Percentiles rank a stretch among this genome's conserved stretches.
Conservation (phyloP, 2,329 filamentous ascomycete species). For the Fusarium longipes region DNA sequence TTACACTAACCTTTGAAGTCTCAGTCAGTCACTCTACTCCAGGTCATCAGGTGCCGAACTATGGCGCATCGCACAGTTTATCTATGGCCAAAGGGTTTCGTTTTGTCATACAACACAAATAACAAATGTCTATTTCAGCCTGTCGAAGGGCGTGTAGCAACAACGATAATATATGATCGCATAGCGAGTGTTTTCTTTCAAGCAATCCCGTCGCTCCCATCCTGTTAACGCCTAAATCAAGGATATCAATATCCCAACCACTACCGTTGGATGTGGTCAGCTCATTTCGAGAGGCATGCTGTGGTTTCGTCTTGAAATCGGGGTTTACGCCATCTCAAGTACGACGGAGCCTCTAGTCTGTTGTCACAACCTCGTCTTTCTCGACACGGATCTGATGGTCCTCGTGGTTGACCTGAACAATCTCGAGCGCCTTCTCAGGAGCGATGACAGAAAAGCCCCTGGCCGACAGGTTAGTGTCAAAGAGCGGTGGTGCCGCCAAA, state of each 20-base stretch:
- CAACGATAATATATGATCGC: constrained; percentile 4
- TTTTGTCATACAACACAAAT: background rate
- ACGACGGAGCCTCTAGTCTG: constrained; percentile 17
- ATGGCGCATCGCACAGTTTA: background rate
- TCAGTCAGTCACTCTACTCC: background rate
- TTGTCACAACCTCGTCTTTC: constrained; percentile 76
- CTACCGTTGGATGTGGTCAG: constrained; percentile 8
- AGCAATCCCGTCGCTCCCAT: constrained; percentile 29
- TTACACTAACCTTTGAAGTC: background rate
- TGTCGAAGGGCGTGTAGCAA: constrained; percentile 7
- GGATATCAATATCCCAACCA: constrained; percentile 22
- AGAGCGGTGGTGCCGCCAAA: background rate
- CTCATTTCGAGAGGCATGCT: constrained; percentile 25
- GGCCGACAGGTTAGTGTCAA: constrained; percentile 41
- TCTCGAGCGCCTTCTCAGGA: constrained; percentile 74
- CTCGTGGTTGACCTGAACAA: constrained; percentile 71
- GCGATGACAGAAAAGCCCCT: constrained; percentile 84
- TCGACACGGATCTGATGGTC: constrained; percentile 68
- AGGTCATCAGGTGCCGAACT: background rate
- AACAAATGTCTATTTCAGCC: background rate
- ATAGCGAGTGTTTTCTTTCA: constrained; percentile 34
- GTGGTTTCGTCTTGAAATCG: constrained; percentile 18
- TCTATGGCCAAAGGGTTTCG: background rate
- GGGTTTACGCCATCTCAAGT: constrained; percentile 3
- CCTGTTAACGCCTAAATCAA: constrained; percentile 38